A percentile compares a stretch with the other conserved stretches of the same genome.
Conservation (phyloP, 352 stramenopile species). For the Aphanomyces astaci region DNA sequence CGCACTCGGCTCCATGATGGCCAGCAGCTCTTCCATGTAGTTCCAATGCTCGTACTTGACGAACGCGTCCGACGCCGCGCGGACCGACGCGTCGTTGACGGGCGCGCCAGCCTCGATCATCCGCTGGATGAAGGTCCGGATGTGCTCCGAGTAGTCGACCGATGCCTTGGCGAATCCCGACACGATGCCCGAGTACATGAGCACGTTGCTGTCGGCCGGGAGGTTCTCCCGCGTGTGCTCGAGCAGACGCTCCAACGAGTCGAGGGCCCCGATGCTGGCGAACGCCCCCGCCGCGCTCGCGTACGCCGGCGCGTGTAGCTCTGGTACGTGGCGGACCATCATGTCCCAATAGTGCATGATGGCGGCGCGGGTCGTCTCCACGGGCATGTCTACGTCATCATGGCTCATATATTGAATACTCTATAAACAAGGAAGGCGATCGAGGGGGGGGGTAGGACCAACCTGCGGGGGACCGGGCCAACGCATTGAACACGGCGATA, state of each 20-base stretch:
- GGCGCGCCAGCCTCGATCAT: constrained; percentile 43
- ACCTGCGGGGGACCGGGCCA: constrained; percentile 33
- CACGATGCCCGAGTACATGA: constrained; percentile 75
- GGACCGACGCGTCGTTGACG: constrained; percentile 70
- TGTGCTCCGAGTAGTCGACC: constrained; percentile 56
- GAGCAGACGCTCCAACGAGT: constrained; percentile 57
- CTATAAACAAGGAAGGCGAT: no score
- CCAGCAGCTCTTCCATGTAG: constrained; percentile 39
- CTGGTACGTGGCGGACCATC: constrained; percentile 55
- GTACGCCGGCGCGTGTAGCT: constrained; percentile 62
- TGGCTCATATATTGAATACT: no score
- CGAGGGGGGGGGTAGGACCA: no score
- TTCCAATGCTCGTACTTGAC: constrained; percentile 56
- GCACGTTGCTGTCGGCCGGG: constrained; percentile 28
- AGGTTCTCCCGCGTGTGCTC: constrained; percentile 38
- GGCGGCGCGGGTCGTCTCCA: constrained; percentile 49
- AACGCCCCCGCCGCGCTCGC: constrained; percentile 77
- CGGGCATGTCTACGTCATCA: neutral
- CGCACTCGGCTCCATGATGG: constrained; percentile 38
- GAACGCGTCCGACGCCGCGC: constrained; percentile 62
- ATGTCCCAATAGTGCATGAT: constrained; percentile 67
- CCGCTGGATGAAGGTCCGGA: constrained; percentile 46
- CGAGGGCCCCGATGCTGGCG: constrained; percentile 59
- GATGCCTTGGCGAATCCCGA: constrained; percentile 69
- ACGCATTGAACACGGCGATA: constrained; percentile 72